phyloP scores from a whole-genome alignment of 192 early-diverging fungal genomes.

The Coemansia sp. region DNA sequence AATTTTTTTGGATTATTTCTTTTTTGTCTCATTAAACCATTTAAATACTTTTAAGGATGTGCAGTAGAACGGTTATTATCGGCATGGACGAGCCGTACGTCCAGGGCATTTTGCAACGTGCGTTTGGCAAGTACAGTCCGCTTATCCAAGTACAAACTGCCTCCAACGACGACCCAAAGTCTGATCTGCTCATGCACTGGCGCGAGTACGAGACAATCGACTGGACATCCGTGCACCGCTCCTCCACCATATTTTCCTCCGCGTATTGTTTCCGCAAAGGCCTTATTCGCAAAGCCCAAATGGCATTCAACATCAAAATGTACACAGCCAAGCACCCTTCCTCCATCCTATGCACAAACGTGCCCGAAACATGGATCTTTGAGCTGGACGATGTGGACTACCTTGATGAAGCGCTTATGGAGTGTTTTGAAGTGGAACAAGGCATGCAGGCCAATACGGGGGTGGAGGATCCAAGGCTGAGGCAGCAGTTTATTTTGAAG shows the following conservation, averaged over 20 bases:
- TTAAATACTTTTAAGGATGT: neutral
- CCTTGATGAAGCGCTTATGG: constrained; percentile 66
- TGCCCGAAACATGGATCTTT: constrained; percentile 66
- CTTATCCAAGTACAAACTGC: neutral
- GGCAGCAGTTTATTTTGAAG: constrained; percentile 62
- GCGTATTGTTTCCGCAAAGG: constrained; percentile 70
- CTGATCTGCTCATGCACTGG: constrained; percentile 54
- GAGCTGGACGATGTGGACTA: constrained; percentile 67
- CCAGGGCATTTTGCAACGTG: constrained; percentile 29
- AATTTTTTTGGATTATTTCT: neutral
- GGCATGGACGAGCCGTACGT: constrained; percentile 58
- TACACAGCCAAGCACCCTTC: constrained; percentile 59
- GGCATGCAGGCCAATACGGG: constrained; percentile 56
- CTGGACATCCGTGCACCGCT: constrained; percentile 54
- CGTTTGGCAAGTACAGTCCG: constrained; percentile 24
- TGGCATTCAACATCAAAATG: constrained; percentile 62
- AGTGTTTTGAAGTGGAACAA: constrained; percentile 63
- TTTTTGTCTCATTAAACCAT: neutral
- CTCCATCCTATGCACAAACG: constrained; percentile 52
- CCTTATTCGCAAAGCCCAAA: constrained; percentile 66
- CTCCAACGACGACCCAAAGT: too few species aligned
- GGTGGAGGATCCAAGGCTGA: constrained; percentile 14
- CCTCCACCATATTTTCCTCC: constrained; percentile 40
- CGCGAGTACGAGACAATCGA: constrained; percentile 67
- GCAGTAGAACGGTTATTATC: constrained; percentile 31